phyloP scores from a whole-genome alignment of 352 stramenopile genomes.

The Phytophthora cactorum region DNA sequence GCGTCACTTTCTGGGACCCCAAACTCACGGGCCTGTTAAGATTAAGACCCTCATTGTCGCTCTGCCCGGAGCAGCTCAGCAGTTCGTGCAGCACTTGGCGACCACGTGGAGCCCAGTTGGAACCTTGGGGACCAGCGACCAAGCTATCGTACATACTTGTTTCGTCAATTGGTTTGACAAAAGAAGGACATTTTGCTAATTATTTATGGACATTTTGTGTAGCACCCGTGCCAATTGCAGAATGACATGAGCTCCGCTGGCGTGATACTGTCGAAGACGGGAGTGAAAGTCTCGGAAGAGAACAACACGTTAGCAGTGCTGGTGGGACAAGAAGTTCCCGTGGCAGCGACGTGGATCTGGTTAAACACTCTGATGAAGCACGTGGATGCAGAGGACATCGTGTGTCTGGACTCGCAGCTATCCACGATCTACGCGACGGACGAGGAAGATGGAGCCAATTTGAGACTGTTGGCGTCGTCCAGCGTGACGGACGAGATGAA shows the following conservation, averaged over 20 bases:
- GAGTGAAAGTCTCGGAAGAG: conserved; percentile 34
- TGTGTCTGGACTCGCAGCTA: conserved; percentile 71
- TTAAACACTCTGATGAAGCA: conserved; percentile 45
- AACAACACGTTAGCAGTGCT: conserved; percentile 50
- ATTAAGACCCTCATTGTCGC: conserved; percentile 61
- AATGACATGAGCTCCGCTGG: background rate
- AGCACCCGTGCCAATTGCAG: conserved; percentile 39
- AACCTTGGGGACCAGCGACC: conserved; percentile 60
- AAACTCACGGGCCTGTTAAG: conserved; percentile 1
- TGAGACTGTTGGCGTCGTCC: conserved; percentile 55
- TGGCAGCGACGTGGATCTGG: conserved; percentile 58
- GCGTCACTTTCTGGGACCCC: conserved; percentile 26
- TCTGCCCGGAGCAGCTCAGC: conserved; percentile 46
- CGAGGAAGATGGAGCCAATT: conserved; percentile 39
- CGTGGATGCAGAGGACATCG: conserved; percentile 48
- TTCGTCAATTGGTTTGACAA: background rate
- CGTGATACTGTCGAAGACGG: conserved; percentile 53
- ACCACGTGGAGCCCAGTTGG: conserved; percentile 50
- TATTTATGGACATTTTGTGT: no score
- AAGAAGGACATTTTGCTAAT: background rate
- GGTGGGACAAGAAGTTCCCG: conserved; percentile 49
- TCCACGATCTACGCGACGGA: conserved; percentile 56
- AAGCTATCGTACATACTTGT: conserved; percentile 41
- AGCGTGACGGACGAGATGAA: conserved; percentile 36
- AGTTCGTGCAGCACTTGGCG: conserved; percentile 57